Base-by-base conservation (phyloP, 805 yeast species). In the Saccharomycopsis fibuligera region DNA sequence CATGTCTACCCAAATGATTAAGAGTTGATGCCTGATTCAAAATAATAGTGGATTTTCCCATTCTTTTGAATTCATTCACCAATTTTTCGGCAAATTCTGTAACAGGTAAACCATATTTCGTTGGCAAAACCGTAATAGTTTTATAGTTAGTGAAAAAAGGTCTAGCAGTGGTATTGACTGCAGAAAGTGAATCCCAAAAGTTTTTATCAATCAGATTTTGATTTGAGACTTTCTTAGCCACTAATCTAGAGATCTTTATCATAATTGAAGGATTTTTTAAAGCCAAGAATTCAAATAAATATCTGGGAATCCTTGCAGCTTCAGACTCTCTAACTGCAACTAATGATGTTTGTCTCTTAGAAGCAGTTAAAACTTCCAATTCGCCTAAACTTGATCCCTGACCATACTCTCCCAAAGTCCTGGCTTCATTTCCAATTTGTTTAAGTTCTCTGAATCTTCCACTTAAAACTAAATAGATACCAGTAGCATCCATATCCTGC, bases 381-480 rank as follows among this genome's bases (percentile, higher is more conserved):
- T 91, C 98, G 3, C 98, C 99, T 51, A 93, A 76, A 36, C 96
- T 85, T 57, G 88, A 95, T 5, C 97, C 97, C 62, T 89, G 96
- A 1, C 97, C 96, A 59, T 79, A 82, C 61, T 91, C 99, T 2
- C 84, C 86, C 14, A 81, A 57, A 14, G 60, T 54, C 25, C 54
- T 50, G 14, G 49, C 53, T 14, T 55, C 47, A 25, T 46, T 47
- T 9, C 47, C 55, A 21, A 21, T 51, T 50, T 54, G 43, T 41
- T 56, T 62, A 17, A 81, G 69, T 3, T 89, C 83, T 41, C 97
- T 70, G 55, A 90, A 72, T 46, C 98, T 74, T 4, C 98, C 98
- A 65, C 88, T 90, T 24, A 91, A 64, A 1, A 91, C 93, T 38
- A 90, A 79, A 59, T 88, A 91, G 35, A 91, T 86, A 19, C 96